Percentiles rank a stretch among this genome's conserved stretches.
These are phyloP conservation scores for Brasenia schreberi DNA, from an alignment of 164 flowering plant species.

Conservation along the genomic window DNA sequence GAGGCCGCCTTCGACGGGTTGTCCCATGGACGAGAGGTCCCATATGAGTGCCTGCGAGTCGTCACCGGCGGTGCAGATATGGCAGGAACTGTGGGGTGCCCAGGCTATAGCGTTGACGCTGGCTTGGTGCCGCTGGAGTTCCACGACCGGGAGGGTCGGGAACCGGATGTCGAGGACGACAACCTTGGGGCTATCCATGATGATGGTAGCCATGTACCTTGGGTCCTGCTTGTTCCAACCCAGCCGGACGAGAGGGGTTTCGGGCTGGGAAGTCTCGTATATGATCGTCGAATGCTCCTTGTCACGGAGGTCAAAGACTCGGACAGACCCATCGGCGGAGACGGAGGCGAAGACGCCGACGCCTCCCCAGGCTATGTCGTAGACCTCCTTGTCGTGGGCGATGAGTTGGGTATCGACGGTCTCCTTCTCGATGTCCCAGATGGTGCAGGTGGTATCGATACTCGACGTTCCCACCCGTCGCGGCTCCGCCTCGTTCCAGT, in stretches of 20 bases:
- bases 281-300: slow-evolving; percentile 11
- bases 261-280: not conserved
- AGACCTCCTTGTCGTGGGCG: not conserved
- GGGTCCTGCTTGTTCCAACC: not conserved
- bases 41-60: slow-evolving; percentile 85
- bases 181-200: slow-evolving; percentile 78
- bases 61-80: slow-evolving; percentile 90
- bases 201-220: slow-evolving; percentile 21
- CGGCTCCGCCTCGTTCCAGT: slow-evolving; percentile 89
- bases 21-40: slow-evolving; percentile 67
- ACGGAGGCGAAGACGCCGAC: not conserved
- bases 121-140: slow-evolving; percentile 78
- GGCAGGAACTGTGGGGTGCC: slow-evolving; percentile 93
- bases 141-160: slow-evolving; percentile 79
- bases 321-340: slow-evolving; percentile 3
- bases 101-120: slow-evolving; percentile 87
- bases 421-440: slow-evolving; percentile 6
- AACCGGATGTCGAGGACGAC: slow-evolving; percentile 76
- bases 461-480: slow-evolving; percentile 69
- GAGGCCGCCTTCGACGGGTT: slow-evolving; percentile 80
- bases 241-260: not conserved
- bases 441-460: slow-evolving; percentile 54
- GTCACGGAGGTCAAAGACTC: slow-evolving; percentile 3
- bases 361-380: not conserved
- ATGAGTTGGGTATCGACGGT: not conserved